These are phyloP conservation scores for Teratosphaeria viscida DNA, from an alignment of 2,329 filamentous ascomycete species.

Conservation along the genomic window DNA sequence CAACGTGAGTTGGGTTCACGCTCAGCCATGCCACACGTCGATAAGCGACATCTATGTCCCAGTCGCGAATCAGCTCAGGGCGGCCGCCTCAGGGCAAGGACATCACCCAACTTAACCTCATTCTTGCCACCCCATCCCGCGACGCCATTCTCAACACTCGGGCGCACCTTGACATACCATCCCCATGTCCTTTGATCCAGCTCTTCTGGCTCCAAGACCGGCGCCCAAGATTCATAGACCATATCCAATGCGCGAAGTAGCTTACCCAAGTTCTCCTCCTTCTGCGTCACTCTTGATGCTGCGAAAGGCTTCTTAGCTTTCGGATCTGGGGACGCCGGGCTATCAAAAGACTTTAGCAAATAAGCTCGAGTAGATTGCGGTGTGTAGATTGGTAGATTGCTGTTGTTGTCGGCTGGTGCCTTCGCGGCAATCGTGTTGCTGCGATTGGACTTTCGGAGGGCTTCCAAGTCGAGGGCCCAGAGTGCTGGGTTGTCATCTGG, in stretches of 20 bases:
- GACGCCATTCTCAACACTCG: conserved; percentile 62
- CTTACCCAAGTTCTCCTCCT: conserved; percentile 57
- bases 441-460: conserved; percentile 38
- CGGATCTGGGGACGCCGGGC: conserved; percentile 24
- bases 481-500: conserved; percentile 38
- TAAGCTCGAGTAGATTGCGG: conserved; percentile 58
- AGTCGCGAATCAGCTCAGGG: neutral
- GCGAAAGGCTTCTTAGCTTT: conserved; percentile 43
- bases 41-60: neutral
- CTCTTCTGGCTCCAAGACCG: conserved; percentile 52
- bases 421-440: conserved; percentile 14
- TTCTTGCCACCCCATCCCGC: conserved; percentile 80
- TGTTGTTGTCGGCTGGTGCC: conserved; percentile 17
- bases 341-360: conserved; percentile 49
- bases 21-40: neutral
- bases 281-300: conserved; percentile 47
- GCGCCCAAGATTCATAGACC: conserved; percentile 63
- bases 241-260: conserved; percentile 62
- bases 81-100: conserved; percentile 43
- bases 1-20: neutral
- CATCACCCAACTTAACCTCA: conserved; percentile 52
- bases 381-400: conserved; percentile 59
- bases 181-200: conserved; percentile 67
- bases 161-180: conserved; percentile 71
- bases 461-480: conserved; percentile 50